Conservation (phyloP, 2,329 filamentous ascomycete species). For the Cytospora schulzeri region DNA sequence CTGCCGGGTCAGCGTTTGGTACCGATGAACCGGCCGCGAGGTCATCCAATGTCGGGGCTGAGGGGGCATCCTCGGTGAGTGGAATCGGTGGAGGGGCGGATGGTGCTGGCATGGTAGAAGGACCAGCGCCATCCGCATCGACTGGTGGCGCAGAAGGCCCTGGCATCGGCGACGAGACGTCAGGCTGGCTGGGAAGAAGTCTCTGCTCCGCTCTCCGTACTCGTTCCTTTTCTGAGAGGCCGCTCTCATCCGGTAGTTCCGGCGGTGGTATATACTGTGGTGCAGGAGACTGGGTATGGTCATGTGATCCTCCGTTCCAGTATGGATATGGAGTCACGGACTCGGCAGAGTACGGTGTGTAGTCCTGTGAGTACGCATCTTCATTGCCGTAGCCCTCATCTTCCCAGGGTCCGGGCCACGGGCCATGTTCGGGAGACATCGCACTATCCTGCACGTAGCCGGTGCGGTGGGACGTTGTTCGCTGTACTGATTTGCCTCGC, state of each 20-base stretch:
- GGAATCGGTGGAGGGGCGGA: conserved; percentile 15
- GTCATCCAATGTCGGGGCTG: conserved; percentile 51
- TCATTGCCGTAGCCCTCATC: conserved; percentile 28
- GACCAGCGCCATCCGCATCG: conserved; percentile 46
- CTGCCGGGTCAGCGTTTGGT: conserved; percentile 42
- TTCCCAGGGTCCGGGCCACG: conserved; percentile 28
- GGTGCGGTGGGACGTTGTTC: conserved; percentile 30
- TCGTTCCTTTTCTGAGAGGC: conserved; percentile 79
- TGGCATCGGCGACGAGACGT: conserved; percentile 38
- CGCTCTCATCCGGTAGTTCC: conserved; percentile 60
- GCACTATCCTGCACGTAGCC: conserved; percentile 32
- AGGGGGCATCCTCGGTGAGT: conserved; percentile 29
- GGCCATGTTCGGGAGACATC: conserved; percentile 31
- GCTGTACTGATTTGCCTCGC: conserved; percentile 41
- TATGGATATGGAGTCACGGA: conserved; percentile 36
- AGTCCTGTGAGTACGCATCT: conserved; percentile 26
- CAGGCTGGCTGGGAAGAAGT: conserved; percentile 79
- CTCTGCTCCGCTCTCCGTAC: conserved; percentile 75
- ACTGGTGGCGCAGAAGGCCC: conserved; percentile 43
- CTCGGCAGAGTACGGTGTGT: conserved; percentile 29
- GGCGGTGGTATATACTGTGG: conserved; percentile 59
- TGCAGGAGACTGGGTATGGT: conserved; percentile 43
- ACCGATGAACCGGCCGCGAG: conserved; percentile 35
- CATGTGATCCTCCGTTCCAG: conserved; percentile 38
- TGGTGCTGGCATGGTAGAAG: conserved; percentile 30